Evolutionary conservation across 2,329 filamentous ascomycete species (phyloP).

Genomic region (Xylaria sp.): DNA sequence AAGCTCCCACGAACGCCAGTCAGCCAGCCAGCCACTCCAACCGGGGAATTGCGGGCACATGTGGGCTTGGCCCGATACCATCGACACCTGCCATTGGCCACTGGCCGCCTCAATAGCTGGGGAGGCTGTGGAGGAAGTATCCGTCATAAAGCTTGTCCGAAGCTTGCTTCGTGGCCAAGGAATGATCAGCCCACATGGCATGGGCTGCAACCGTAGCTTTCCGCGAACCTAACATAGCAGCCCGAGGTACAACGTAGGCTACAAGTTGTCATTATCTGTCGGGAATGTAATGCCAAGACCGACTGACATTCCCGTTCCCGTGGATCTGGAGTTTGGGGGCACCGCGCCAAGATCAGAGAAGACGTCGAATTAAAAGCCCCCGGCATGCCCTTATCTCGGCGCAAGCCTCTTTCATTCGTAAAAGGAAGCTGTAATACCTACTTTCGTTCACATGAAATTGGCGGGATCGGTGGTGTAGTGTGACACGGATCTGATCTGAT

Average conservation of each 20-base stretch:
- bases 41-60: not conserved
- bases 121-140: too few relatives aligned
- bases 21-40: too few relatives aligned
- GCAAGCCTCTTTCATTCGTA: not conserved
- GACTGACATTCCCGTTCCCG: conserved; percentile 9
- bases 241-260: too few relatives aligned
- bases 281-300: too few relatives aligned
- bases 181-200: too few relatives aligned
- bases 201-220: not conserved
- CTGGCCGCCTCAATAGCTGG: not conserved
- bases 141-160: not conserved
- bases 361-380: conserved; percentile 9
- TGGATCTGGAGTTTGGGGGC: conserved; percentile 7
- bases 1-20: not conserved
- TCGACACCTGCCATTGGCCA: not conserved
- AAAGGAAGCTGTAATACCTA: not conserved
- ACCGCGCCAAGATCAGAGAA: conserved; percentile 2
- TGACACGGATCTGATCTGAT: too few relatives aligned
- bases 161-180: not conserved
- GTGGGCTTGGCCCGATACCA: not conserved
- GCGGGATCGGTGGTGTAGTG: conserved; percentile 2
- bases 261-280: too few relatives aligned
- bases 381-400: conserved; percentile 13
- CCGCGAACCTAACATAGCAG: too few relatives aligned
- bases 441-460: too few relatives aligned